phyloP scores from a whole-genome alignment of 2,329 filamentous ascomycete species.

The Penicillium sumatraense region DNA sequence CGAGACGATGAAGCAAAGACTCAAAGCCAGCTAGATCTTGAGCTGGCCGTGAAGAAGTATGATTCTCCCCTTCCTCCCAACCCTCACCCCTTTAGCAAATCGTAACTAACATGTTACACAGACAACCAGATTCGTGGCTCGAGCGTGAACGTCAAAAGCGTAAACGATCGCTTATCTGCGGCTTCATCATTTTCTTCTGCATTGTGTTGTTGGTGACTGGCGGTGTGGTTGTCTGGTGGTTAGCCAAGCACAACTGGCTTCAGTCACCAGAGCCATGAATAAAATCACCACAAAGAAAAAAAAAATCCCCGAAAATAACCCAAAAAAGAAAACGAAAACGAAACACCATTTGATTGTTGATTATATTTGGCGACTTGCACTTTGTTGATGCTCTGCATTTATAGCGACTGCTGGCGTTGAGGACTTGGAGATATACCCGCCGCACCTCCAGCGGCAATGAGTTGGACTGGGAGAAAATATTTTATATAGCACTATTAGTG shows the following conservation, averaged over 20 bases:
- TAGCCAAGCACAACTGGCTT: slow-evolving; percentile 41
- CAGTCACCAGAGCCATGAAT: slow-evolving; percentile 17
- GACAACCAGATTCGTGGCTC: slow-evolving; percentile 56
- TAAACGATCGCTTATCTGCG: slow-evolving; percentile 52
- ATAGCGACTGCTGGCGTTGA: not conserved
- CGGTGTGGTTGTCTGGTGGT: slow-evolving; percentile 51
- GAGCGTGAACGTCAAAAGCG: slow-evolving; percentile 55
- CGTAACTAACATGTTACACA: slow-evolving; percentile 31
- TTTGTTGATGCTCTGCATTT: not conserved
- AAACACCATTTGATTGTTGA: not conserved
- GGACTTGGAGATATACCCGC: slow-evolving; percentile 26
- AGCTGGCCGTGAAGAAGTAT: slow-evolving; percentile 9
- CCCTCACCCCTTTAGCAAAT: no score
- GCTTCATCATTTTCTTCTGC: slow-evolving; percentile 36
- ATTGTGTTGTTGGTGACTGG: slow-evolving; percentile 47
- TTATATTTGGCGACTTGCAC: not conserved
- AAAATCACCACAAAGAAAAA: not conserved
- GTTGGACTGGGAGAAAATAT: slow-evolving; percentile 8
- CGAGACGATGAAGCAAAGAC: slow-evolving; percentile 54
- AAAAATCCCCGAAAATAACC: not conserved
- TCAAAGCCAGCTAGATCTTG: slow-evolving; percentile 3
- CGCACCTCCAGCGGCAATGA: slow-evolving; percentile 24
- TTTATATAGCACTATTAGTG: not conserved
- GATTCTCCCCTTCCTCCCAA: no score
- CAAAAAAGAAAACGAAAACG: not conserved